Evolutionary conservation across 2,329 filamentous ascomycete genomes (phyloP), one percentile per base, ranked within the genome.

Genomic region (Ophiosphaerella herpotricha): DNA sequence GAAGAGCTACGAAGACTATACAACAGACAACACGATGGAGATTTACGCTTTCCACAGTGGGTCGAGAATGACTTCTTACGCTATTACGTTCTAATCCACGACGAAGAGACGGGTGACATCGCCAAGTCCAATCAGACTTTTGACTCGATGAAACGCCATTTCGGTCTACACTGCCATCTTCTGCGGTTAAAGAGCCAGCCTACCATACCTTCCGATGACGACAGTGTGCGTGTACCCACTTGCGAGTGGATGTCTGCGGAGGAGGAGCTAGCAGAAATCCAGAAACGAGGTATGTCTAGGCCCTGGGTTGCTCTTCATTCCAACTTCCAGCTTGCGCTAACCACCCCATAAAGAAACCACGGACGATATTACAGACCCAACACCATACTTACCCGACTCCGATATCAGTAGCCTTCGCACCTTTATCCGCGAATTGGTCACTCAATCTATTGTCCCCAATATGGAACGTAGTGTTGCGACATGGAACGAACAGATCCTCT

Each of bases 71-170:
- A 97, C 54, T 99, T 94, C 71, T 78, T 99, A 57, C 85, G 94
- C 56, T 99, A 99, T 74, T 99, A 99, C 74, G 90, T 99, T 13
- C 79, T 99, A 36, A 88, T 99, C 14, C 94, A 99, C 66, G 94
- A 99, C 63, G 95, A 99, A 75, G 94, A 99, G 68, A 86, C 85
- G 54, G 93, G 96, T 67, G 92, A 99, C 69, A 96, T 97, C 54
- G 85, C 85, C 33, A 89, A 91, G 74, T 96, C 92, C 11, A 93
- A 93, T 73, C 84, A 86, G 14, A 79, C 97, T 24, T 99, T 96
- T 73, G 94, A 99, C 63, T 91, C 97, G 73, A 99, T 99, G 95
- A 99, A 97, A 75, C 86, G 94, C n/a, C 91, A 97, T 74, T 90
- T 99, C 57, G 94, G 94, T 1, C 78, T 97, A 40, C 92, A 99